These are phyloP conservation scores for Penicillium alfredii DNA, from an alignment of 495 filamentous ascomycete genomes.

Conservation along the genomic window DNA sequence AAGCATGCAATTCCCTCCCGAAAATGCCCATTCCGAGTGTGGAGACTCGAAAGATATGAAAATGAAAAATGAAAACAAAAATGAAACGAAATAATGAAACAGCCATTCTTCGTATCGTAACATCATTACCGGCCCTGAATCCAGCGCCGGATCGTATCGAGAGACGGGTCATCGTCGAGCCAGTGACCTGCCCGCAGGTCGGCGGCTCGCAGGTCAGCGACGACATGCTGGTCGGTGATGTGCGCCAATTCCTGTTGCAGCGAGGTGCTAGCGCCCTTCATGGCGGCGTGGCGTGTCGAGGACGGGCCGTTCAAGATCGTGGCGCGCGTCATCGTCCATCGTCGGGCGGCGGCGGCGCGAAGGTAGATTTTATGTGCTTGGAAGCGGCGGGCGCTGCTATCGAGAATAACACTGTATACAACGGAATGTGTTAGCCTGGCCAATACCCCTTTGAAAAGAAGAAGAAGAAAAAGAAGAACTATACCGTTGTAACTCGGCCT, in stretches of 20 bases:
- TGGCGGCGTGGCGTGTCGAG: constrained; percentile 49
- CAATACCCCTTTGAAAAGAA: neutral
- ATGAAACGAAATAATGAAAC: constrained; percentile 3
- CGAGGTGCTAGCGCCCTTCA: constrained; percentile 53
- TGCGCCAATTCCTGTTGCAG: constrained; percentile 57
- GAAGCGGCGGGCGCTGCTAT: constrained; percentile 74
- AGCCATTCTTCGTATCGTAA: constrained; percentile 2
- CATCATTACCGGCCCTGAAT: constrained; percentile 32
- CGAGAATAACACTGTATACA: constrained; percentile 61
- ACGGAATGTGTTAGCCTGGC: neutral
- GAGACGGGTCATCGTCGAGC: constrained; percentile 64
- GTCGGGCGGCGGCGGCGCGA: constrained; percentile 65
- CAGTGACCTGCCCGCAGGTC: constrained; percentile 66
- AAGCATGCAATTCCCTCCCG: constrained; percentile 1
- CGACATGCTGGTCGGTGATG: constrained; percentile 62
- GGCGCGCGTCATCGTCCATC: constrained; percentile 73
- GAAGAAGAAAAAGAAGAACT: constrained; percentile 12
- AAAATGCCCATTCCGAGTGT: no score
- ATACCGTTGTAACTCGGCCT: constrained; percentile 70
- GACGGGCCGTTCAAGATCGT: constrained; percentile 58
- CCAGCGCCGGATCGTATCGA: constrained; percentile 41
- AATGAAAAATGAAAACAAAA: no score
- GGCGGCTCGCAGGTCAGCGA: constrained; percentile 56
- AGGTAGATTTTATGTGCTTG: constrained; percentile 82
- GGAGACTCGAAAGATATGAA: no score